Base-by-base conservation (phyloP, 345 rosid species). In the Trapa incisa region DNA sequence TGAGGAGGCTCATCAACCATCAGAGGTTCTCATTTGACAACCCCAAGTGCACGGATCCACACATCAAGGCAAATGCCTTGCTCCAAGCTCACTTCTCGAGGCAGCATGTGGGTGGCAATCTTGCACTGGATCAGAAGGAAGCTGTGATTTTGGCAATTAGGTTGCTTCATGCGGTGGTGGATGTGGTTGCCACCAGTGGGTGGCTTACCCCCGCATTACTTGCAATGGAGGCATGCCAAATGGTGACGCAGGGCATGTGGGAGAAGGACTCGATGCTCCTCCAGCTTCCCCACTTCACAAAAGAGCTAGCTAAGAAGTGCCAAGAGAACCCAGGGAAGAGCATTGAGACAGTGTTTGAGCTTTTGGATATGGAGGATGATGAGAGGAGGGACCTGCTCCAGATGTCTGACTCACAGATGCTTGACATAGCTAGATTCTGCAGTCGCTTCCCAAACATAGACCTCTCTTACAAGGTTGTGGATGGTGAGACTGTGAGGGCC, bases 191-290 rank as follows among this genome's bases (percentile, higher is more conserved):
- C 15, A 93, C 92, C 76, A 90, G 76, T 63, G 98, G 96, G 16
- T 90, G 97, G 96, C 82, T 93, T 72, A 82, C 83, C 80, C 96
- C 84, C 76, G 94, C 97, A 37, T 86, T 93, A 62, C 78, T 93
- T 74, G 92, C 94, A 1, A 93, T 88, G 96, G 94, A 90, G 77
- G 85, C 85, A 64, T 88, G 92, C 83, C 97, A 93, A 75, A 93
- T 93, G 98, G 90, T 88, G 78, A 88, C 96, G 11, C 97, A 93
- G 70, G 96, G 90, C 72, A 84, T 90, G 86, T 90, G 98, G 98
- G 97, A 93, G 81, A 87, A 90, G 37, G 96, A 88, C 76, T 83
- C 97, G 16, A 82, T 88, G 89, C 98, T 90, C 68, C 76, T 88
- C 56, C 94, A 90, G 84, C 89, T 93, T 70, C 97, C 96, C n/a